Evolutionary conservation across 768 basidiomycete genomes (phyloP).

Genomic region (Xerocomus potaroensis): DNA sequence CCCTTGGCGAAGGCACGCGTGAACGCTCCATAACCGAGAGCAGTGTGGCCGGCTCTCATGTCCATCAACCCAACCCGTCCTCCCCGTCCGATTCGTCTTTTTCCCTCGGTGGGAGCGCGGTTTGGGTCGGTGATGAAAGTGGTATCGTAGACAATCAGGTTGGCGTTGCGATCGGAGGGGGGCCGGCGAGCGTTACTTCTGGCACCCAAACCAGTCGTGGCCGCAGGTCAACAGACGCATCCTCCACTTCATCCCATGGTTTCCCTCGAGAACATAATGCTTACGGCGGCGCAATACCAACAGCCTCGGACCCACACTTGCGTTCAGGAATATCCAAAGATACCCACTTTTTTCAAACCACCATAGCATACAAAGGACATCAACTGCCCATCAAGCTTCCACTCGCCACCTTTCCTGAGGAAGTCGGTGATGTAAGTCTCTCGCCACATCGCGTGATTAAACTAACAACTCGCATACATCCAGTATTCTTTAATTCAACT

Average conservation of each 20-base stretch:
- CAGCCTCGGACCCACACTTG: constrained; percentile 43
- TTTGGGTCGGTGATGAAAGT: constrained; percentile 81
- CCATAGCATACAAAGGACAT: constrained; percentile 78
- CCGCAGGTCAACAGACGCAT: constrained; percentile 68
- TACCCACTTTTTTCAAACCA: constrained; percentile 91
- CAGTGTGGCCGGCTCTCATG: constrained; percentile 31
- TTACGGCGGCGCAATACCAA: constrained; percentile 35
- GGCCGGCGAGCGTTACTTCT: constrained; percentile 43
- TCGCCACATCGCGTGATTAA: background rate
- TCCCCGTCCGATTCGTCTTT: constrained; percentile 73
- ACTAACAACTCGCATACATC: constrained; percentile 10
- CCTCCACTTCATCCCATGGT: constrained; percentile 56
- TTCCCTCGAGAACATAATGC: constrained; percentile 39
- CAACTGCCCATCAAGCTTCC: constrained; percentile 90
- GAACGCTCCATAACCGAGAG: constrained; percentile 40
- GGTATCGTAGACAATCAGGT: constrained; percentile 43
- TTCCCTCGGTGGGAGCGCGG: constrained; percentile 73
- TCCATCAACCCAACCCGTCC: constrained; percentile 34
- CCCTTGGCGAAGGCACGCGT: constrained; percentile 29
- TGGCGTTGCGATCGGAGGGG: constrained; percentile 38
- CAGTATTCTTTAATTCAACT: constrained; percentile 93
- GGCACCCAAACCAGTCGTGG: constrained; percentile 44
- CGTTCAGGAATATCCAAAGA: constrained; percentile 64
- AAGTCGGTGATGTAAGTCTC: constrained; percentile 88
- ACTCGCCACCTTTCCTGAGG: constrained; percentile 82